Base-by-base conservation (phyloP, 139 green algal species). In the Haematococcus sp. region DNA sequence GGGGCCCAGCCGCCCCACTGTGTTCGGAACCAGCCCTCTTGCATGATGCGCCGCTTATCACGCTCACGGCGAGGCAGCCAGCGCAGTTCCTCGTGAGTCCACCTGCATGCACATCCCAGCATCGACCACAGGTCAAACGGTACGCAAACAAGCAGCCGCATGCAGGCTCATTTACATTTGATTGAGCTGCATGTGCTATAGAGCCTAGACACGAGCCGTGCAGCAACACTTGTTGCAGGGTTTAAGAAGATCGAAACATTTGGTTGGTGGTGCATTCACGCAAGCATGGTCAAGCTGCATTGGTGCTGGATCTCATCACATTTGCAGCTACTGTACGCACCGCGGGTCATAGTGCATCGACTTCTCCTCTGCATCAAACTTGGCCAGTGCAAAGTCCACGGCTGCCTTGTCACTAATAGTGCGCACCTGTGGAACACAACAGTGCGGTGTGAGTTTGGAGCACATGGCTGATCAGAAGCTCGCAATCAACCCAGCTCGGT, bases 1-100 rank as follows among this genome's bases (percentile, higher is more conserved):
- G 58, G 58, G n/a, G n/a, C 11, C 11, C 30, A 85, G 33, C 84
- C 84, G 23, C 78, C 73, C 84, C 84, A 89, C 70, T 87, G 75
- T 0, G 73, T 83, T 15, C 81, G 72, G 34, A 78, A 76, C 67
- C 68, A 89, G 32, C 61, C 69, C 70, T 87, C 84, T 30, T 79
- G 82, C 15, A 87, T 52, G 56, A 89, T 84, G 31, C 84, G 79
- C 20, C 81, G 67, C 81, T 89, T 89, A 76, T 89, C 84, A n/a
- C 81, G 69, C 73, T 89, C 84, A 30, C 73, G 60, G n/a, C 67
- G 65, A 22, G 80, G 80, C 61, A 86, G 72, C 80, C 76, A 83
- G 4, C 51, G 51, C 60, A 86, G 55, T 76, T 86, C 80, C 71
- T 79, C 77, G 27, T 83, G 77, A 23, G 71, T 83, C 77, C 77